Conservation (phyloP, 768 basidiomycete genomes). For the Phallus indusiatus region DNA sequence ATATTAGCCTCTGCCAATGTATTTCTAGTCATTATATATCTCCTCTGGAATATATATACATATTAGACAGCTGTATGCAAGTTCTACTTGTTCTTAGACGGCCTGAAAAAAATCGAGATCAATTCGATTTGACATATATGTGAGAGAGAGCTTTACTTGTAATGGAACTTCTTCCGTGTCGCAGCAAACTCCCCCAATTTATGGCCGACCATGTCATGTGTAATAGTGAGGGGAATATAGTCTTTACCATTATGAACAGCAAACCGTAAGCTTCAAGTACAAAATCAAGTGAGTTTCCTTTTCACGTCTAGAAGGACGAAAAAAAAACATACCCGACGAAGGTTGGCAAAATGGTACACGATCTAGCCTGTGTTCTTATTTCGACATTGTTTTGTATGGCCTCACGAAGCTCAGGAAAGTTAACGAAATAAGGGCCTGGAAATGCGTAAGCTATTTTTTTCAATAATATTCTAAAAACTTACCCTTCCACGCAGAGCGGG, state of each 20-base stretch:
- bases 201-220: slow-evolving; percentile 98
- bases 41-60: background rate
- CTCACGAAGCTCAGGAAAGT: slow-evolving; percentile 81
- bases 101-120: background rate
- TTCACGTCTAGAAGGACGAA: background rate
- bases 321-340: slow-evolving; percentile 74
- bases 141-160: slow-evolving; percentile 52
- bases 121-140: background rate
- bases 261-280: slow-evolving; percentile 58
- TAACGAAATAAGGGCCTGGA: slow-evolving; percentile 87
- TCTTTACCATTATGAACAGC: slow-evolving; percentile 92
- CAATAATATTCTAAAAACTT: no score
- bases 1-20: background rate
- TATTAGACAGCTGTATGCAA: background rate
- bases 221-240: slow-evolving; percentile 76
- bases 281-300: background rate
- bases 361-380: slow-evolving; percentile 78
- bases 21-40: background rate
- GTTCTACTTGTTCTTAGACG: slow-evolving; percentile 10
- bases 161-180: slow-evolving; percentile 80
- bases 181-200: slow-evolving; percentile 93
- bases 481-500: slow-evolving; percentile 86
- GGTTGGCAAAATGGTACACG: slow-evolving; percentile 90
- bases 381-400: slow-evolving; percentile 74
- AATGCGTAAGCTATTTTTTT: no score